Evolutionary conservation across 805 yeast genomes (phyloP).

Genomic region (Lipomyces orientalis): DNA sequence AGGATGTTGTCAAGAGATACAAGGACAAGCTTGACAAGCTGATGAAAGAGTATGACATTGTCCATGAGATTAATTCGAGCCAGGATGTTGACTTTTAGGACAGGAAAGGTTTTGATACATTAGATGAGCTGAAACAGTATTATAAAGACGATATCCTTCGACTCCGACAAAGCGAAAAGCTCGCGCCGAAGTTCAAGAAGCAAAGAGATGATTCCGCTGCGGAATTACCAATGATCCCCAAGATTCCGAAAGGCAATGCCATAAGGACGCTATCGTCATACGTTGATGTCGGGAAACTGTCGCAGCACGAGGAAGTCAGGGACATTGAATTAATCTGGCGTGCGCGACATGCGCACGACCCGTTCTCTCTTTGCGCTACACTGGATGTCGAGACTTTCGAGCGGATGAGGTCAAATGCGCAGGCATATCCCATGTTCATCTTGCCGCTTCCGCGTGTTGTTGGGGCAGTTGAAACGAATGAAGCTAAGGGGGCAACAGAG

Average conservation of each 20-base stretch:
- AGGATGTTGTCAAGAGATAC: slow-evolving; percentile 49
- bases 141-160: slow-evolving; percentile 65
- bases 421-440: slow-evolving; percentile 80
- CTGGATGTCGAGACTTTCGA: slow-evolving; percentile 64
- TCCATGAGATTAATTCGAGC: slow-evolving; percentile 22
- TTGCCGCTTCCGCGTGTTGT: slow-evolving; percentile 78
- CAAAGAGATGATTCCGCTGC: background rate
- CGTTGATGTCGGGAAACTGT: slow-evolving; percentile 70
- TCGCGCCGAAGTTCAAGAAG: slow-evolving; percentile 36
- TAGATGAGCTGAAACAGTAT: slow-evolving; percentile 66
- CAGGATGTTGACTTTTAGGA: background rate
- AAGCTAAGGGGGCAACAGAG: slow-evolving; percentile 56
- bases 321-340: slow-evolving; percentile 88
- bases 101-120: slow-evolving; percentile 50
- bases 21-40: slow-evolving; percentile 50
- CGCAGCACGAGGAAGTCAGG: slow-evolving; percentile 53
- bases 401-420: slow-evolving; percentile 68
- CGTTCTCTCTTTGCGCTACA: slow-evolving; percentile 67
- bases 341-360: slow-evolving; percentile 73
- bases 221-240: slow-evolving; percentile 37
- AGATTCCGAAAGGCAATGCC: slow-evolving; percentile 47
- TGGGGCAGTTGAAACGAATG: slow-evolving; percentile 14
- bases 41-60: slow-evolving; percentile 33
- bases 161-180: slow-evolving; percentile 55
- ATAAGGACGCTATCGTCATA: slow-evolving; percentile 73